These are phyloP conservation scores for Ramaria rubella DNA, from an alignment of 768 basidiomycete genomes.

Conservation along the genomic window DNA sequence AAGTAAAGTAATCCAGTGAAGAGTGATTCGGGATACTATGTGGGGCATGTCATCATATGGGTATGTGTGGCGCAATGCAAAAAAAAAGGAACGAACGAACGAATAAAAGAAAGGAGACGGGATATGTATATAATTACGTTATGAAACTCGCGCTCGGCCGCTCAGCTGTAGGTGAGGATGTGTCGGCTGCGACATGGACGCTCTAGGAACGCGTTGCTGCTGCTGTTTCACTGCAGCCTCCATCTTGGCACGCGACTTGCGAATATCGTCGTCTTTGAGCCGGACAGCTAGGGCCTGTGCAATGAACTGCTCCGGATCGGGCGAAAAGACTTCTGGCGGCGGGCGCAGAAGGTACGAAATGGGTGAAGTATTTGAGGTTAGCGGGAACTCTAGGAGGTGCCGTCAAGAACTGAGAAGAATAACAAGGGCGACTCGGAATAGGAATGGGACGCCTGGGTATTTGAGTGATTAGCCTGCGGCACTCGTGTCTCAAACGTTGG, in stretches of 20 bases:
- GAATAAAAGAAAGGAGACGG: neutral
- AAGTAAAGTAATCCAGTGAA: too few species aligned
- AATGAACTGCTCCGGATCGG: conserved; percentile 55
- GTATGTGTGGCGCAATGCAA: too few species aligned
- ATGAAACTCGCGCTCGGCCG: neutral
- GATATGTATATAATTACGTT: neutral
- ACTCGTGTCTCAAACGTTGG: neutral
- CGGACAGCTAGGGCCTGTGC: conserved; percentile 57
- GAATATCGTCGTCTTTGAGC: conserved; percentile 72
- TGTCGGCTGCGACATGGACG: conserved; percentile 1
- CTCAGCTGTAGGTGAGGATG: conserved; percentile 8
- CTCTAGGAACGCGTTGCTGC: neutral
- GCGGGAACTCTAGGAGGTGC: conserved; percentile 43
- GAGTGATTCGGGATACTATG: too few species aligned
- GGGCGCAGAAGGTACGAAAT: conserved; percentile 47
- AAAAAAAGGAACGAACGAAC: too few species aligned
- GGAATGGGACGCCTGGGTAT: conserved; percentile 55
- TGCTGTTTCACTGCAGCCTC: conserved; percentile 62
- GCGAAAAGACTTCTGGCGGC: conserved; percentile 43
- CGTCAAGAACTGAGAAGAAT: conserved; percentile 56
- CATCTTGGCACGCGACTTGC: conserved; percentile 69
- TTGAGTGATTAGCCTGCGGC: neutral
- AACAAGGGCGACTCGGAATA: conserved; percentile 68
- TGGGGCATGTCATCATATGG: too few species aligned
- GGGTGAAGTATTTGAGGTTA: conserved; percentile 30